These are phyloP conservation scores for Bassia scoparia DNA, from an alignment of 148 eudicot genomes.

Conservation along the genomic window DNA sequence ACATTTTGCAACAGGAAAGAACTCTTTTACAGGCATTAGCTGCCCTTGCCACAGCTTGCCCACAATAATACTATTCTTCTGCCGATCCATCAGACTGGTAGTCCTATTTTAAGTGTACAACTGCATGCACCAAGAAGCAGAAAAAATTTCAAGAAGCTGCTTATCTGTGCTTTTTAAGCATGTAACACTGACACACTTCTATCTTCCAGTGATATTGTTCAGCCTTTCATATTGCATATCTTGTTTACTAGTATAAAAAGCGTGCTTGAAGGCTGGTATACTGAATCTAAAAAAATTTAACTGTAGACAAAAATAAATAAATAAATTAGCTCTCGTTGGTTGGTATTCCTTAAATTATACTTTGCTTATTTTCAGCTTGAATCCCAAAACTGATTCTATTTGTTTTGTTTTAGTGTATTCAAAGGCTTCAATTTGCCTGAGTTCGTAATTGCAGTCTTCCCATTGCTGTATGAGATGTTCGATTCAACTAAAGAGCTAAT, in stretches of 20 bases:
- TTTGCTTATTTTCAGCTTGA: no score
- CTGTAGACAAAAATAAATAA: background rate
- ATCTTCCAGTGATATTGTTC: background rate
- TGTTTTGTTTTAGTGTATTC: no score
- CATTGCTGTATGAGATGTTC: conserved; percentile 64
- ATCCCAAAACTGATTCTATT: no score
- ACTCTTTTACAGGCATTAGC: conserved; percentile 72
- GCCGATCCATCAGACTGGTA: conserved; percentile 55
- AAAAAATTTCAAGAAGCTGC: conserved; percentile 86
- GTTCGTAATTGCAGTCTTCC: conserved; percentile 63
- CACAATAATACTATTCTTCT: conserved; percentile 63
- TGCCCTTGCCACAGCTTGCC: conserved; percentile 72
- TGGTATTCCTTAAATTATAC: no score
- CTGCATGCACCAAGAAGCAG: conserved; percentile 80
- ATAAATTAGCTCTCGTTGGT: background rate
- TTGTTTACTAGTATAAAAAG: background rate
- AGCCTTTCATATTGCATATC: background rate
- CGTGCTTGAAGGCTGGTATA: background rate
- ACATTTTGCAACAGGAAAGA: conserved; percentile 65
- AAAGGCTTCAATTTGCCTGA: conserved; percentile 66
- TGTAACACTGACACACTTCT: conserved; percentile 36
- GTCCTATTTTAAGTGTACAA: conserved; percentile 56
- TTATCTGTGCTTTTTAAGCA: conserved; percentile 73
- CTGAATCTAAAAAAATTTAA: background rate
- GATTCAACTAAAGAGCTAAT: conserved; percentile 29